Percentiles rank a stretch among this genome's conserved stretches.
Evolutionary conservation across 2,329 filamentous ascomycete species (phyloP).

Genomic region (Verticillium klebahnii): DNA sequence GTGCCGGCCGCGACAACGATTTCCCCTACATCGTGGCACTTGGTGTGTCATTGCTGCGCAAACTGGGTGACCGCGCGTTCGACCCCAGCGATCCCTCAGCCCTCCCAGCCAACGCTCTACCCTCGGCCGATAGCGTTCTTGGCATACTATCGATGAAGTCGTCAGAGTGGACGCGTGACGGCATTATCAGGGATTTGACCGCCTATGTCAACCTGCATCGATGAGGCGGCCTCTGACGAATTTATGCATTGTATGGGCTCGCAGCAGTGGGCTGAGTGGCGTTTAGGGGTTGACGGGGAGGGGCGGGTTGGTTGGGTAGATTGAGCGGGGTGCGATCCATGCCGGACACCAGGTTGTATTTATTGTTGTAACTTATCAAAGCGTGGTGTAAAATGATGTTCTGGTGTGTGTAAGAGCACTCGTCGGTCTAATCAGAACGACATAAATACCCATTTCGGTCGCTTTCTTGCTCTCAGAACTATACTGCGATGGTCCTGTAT

Average conservation of each 20-base stretch:
- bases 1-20: slow-evolving; percentile 40
- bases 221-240: background rate
- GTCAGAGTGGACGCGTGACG: slow-evolving; percentile 57
- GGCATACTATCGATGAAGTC: slow-evolving; percentile 62
- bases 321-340: background rate
- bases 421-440: background rate
- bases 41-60: slow-evolving; percentile 63
- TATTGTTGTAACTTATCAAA: background rate
- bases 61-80: slow-evolving; percentile 62
- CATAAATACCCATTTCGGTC: no score
- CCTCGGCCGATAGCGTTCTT: slow-evolving; percentile 63
- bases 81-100: slow-evolving; percentile 48
- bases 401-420: background rate
- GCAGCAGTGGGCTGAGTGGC: background rate
- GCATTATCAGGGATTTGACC: slow-evolving; percentile 64
- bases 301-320: background rate
- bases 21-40: slow-evolving; percentile 62
- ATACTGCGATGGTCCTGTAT: no score
- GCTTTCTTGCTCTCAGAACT: no score
- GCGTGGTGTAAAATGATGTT: background rate
- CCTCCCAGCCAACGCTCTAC: slow-evolving; percentile 58
- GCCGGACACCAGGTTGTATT: background rate
- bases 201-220: slow-evolving; percentile 52
- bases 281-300: background rate
- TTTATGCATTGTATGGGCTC: background rate